Conservation (phyloP, 2,329 filamentous ascomycete genomes). For the Penicillium sp. region DNA sequence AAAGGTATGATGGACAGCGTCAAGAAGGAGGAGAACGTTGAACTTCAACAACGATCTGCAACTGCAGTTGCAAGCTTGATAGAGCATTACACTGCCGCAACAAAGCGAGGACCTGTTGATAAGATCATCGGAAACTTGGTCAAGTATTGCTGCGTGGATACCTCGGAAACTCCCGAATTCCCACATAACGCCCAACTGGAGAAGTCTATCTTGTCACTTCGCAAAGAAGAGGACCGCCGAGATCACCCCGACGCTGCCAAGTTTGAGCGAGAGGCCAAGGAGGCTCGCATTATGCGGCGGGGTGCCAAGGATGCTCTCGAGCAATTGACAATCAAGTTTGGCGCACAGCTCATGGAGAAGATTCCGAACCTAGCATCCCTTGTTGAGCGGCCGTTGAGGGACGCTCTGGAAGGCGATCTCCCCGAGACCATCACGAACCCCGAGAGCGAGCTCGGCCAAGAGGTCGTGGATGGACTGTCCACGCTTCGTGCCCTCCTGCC, state of each 20-base stretch:
- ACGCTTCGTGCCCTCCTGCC: constrained; percentile 90
- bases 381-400: constrained; percentile 78
- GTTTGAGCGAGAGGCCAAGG: constrained; percentile 86
- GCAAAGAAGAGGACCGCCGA: constrained; percentile 94
- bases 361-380: constrained; percentile 80
- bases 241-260: constrained; percentile 90
- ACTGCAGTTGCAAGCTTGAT: constrained; percentile 82
- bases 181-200: constrained; percentile 77
- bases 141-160: constrained; percentile 97
- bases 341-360: constrained; percentile 73
- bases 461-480: constrained; percentile 91
- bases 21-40: constrained; percentile 89
- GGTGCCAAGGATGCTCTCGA: constrained; percentile 94
- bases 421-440: constrained; percentile 74
- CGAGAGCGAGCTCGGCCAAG: constrained; percentile 78
- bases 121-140: constrained; percentile 95
- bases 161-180: constrained; percentile 96
- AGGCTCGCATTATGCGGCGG: constrained; percentile 84
- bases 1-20: constrained; percentile 98
- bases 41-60: constrained; percentile 84
- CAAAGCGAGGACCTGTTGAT: constrained; percentile 83
- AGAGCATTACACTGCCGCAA: constrained; percentile 78
- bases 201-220: constrained; percentile 83
- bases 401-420: constrained; percentile 71
- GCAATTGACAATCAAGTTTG: constrained; percentile 80